Percentiles rank a stretch among this genome's conserved stretches.
These are phyloP conservation scores for Leccinum colubrinum DNA, from an alignment of 1,284 basidiomycete species.

Conservation along the genomic window DNA sequence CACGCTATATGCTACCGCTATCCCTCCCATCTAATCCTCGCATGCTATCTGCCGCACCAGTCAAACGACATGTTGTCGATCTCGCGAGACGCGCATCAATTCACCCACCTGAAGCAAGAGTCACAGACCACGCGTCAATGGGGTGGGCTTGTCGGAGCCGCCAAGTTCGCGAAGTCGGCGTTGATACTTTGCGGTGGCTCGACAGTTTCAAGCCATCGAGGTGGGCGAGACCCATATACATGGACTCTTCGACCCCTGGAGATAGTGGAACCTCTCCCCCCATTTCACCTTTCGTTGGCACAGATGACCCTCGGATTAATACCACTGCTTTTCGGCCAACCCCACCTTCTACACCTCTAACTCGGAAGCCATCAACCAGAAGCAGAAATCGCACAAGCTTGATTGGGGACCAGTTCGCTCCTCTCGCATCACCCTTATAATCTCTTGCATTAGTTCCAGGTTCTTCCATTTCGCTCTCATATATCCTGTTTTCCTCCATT, in stretches of 20 bases:
- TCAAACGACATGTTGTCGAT: slow-evolving; percentile 39
- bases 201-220: slow-evolving; percentile 52
- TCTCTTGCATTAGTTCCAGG: neutral
- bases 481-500: slow-evolving; percentile 1
- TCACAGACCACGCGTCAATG: slow-evolving; percentile 41
- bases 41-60: slow-evolving; percentile 71
- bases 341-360: slow-evolving; percentile 56
- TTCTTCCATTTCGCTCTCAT: slow-evolving; percentile 1
- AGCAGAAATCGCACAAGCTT: slow-evolving; percentile 54
- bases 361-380: slow-evolving; percentile 61
- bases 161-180: slow-evolving; percentile 58
- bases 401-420: slow-evolving; percentile 33
- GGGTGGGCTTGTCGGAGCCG: slow-evolving; percentile 55
- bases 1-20: slow-evolving; percentile 89
- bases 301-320: slow-evolving; percentile 27
- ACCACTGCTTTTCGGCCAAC: slow-evolving; percentile 41
- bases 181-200: slow-evolving; percentile 61
- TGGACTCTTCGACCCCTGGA: slow-evolving; percentile 32
- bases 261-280: slow-evolving; percentile 36
- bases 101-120: slow-evolving; percentile 36
- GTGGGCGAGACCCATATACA: slow-evolving; percentile 40
- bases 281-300: slow-evolving; percentile 24
- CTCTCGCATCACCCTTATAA: slow-evolving; percentile 19
- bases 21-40: slow-evolving; percentile 78
- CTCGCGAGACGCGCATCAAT: slow-evolving; percentile 29